A percentile compares a stretch with the other conserved stretches of the same genome.
These are phyloP conservation scores for Jamesozyma spencerorum DNA, from an alignment of 805 yeast species.

Conservation along the genomic window DNA sequence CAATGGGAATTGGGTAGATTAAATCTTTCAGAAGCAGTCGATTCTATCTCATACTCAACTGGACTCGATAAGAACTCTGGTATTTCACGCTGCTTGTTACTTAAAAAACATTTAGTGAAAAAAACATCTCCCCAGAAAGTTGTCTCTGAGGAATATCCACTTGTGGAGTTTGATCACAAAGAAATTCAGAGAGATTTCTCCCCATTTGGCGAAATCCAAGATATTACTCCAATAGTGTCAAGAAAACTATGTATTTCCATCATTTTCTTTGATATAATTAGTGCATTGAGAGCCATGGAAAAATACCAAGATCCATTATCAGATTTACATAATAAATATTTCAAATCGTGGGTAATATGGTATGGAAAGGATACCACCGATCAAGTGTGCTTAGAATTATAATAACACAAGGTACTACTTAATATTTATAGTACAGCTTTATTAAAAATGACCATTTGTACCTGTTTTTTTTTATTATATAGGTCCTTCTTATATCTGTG, in stretches of 20 bases:
- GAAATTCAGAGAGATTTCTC: slow-evolving; percentile 42
- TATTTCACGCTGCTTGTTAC: slow-evolving; percentile 41
- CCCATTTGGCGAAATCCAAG: slow-evolving; percentile 50
- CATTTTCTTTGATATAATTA: slow-evolving; percentile 46
- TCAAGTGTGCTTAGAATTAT: slow-evolving; percentile 34
- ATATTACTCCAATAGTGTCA: slow-evolving; percentile 58
- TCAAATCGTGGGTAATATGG: slow-evolving; percentile 50
- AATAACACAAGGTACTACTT: neutral
- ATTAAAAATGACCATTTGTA: neutral
- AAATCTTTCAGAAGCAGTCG: neutral
- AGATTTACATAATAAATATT: slow-evolving; percentile 36
- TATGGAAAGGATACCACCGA: slow-evolving; percentile 63
- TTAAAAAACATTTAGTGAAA: slow-evolving; percentile 30
- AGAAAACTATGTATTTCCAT: slow-evolving; percentile 52
- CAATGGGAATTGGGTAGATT: slow-evolving; percentile 32
- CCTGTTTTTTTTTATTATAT: neutral
- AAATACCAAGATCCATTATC: slow-evolving; percentile 33
- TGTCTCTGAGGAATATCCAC: slow-evolving; percentile 19
- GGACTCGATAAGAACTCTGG: neutral
- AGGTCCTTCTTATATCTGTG: neutral
- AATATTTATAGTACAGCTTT: neutral
- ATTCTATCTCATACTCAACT: too few species aligned
- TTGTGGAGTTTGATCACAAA: slow-evolving; percentile 38
- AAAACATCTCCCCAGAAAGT: slow-evolving; percentile 1
- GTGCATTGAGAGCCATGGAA: slow-evolving; percentile 52